A percentile compares a stretch with the other conserved stretches of the same genome.
phyloP scores from a whole-genome alignment of 768 basidiomycete species.

The Tremella yokohamensis region DNA sequence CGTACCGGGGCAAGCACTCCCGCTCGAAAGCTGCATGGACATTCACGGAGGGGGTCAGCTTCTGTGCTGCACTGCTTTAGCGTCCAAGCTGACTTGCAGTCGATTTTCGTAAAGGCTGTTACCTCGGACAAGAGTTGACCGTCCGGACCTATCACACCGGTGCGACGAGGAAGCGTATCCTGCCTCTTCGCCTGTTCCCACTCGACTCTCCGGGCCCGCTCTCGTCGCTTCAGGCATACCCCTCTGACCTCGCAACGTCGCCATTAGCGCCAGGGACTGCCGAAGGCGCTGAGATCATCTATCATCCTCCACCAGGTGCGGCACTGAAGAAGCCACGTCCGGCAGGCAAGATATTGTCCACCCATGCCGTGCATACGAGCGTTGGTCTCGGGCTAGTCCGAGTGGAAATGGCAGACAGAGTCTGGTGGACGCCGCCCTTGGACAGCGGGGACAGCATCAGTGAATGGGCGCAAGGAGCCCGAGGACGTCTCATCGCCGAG shows the following conservation, averaged over 20 bases:
- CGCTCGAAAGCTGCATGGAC: slow-evolving; percentile 92
- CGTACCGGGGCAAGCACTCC: slow-evolving; percentile 70
- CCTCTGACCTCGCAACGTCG: slow-evolving; percentile 14
- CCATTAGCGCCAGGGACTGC: slow-evolving; percentile 9
- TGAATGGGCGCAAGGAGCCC: slow-evolving; percentile 55
- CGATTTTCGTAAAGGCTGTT: slow-evolving; percentile 96
- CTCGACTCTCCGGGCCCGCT: neutral
- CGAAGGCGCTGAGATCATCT: slow-evolving; percentile 15
- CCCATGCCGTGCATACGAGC: slow-evolving; percentile 48
- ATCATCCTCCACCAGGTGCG: slow-evolving; percentile 31
- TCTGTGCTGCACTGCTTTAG: neutral
- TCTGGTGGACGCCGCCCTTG: slow-evolving; percentile 24
- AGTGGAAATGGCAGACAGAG: slow-evolving; percentile 66
- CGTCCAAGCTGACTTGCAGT: slow-evolving; percentile 55
- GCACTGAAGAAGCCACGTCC: slow-evolving; percentile 61
- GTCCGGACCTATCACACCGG: slow-evolving; percentile 96
- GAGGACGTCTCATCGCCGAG: slow-evolving; percentile 32
- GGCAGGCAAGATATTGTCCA: slow-evolving; percentile 68
- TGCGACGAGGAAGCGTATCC: slow-evolving; percentile 78
- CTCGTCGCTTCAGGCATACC: slow-evolving; percentile 16
- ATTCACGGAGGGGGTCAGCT: slow-evolving; percentile 84
- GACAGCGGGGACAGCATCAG: slow-evolving; percentile 41
- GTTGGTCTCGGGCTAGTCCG: slow-evolving; percentile 76
- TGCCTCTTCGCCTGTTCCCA: slow-evolving; percentile 65
- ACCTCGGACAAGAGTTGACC: slow-evolving; percentile 94